A percentile compares a stretch with the other conserved stretches of the same genome.
These are phyloP conservation scores for Phytopythium chamaehyphon DNA, from an alignment of 352 stramenopile genomes.

Conservation along the genomic window DNA sequence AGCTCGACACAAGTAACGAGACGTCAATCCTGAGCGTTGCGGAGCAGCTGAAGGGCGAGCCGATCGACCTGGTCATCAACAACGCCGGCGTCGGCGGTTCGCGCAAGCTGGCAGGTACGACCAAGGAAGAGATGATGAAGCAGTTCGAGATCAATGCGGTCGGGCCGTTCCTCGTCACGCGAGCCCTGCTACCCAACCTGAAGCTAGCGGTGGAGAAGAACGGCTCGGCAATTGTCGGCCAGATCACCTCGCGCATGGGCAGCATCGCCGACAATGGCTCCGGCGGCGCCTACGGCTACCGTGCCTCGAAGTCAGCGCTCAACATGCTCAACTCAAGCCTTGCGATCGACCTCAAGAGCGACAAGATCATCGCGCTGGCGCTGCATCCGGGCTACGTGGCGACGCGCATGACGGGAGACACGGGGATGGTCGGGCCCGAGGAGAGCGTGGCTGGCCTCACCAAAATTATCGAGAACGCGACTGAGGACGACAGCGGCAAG, in stretches of 20 bases:
- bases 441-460: neutral
- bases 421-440: conserved; percentile 19
- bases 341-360: conserved; percentile 35
- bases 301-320: conserved; percentile 62
- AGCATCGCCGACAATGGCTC: conserved; percentile 39
- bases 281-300: conserved; percentile 51
- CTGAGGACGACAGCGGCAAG: conserved; percentile 22
- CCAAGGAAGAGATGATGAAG: conserved; percentile 43
- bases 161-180: conserved; percentile 56
- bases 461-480: conserved; percentile 27
- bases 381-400: conserved; percentile 54
- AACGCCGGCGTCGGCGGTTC: conserved; percentile 44
- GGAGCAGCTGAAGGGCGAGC: conserved; percentile 28
- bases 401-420: conserved; percentile 43
- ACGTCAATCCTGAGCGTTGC: conserved; percentile 32
- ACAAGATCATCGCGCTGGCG: conserved; percentile 41
- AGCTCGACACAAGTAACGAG: conserved; percentile 26
- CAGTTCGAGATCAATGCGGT: conserved; percentile 68
- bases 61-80: conserved; percentile 61
- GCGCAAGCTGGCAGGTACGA: conserved; percentile 26
- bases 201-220: conserved; percentile 26
- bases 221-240: conserved; percentile 30
- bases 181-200: conserved; percentile 41
- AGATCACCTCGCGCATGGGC: conserved; percentile 46
- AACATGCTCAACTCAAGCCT: conserved; percentile 66